Percentiles rank a stretch among this genome's conserved stretches.
Evolutionary conservation across 768 basidiomycete species (phyloP).

Genomic region (Amanita rubescens): DNA sequence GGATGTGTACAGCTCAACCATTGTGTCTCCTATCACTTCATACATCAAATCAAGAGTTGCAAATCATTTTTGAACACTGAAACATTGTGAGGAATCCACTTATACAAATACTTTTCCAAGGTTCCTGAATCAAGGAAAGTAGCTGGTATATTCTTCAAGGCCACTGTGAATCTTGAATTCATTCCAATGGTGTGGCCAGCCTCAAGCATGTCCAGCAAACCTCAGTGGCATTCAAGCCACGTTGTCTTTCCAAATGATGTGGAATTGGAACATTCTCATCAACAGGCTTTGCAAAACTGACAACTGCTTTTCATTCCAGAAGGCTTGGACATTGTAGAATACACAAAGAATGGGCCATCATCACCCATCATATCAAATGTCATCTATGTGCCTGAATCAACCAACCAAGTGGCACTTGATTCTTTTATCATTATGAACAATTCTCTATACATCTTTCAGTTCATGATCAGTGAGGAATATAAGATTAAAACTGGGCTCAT

Average conservation of each 20-base stretch:
- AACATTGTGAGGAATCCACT: constrained; percentile 10
- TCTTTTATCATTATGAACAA: constrained; percentile 3
- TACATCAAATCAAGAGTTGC: constrained; percentile 8
- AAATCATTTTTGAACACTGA: constrained; percentile 9
- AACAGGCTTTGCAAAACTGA: neutral
- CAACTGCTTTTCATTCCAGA: constrained; percentile 1
- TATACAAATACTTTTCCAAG: constrained; percentile 12
- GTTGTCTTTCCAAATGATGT: neutral
- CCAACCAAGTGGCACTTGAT: neutral
- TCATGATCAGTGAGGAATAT: constrained; percentile 10
- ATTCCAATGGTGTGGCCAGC: neutral
- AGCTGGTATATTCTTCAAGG: constrained; percentile 13
- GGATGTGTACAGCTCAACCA: neutral
- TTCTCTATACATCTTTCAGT: constrained; percentile 12
- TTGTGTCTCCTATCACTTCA: constrained; percentile 10
- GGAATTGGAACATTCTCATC: constrained; percentile 6
- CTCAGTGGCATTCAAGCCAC: constrained; percentile 11
- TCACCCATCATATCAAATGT: neutral
- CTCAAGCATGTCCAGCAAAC: neutral
- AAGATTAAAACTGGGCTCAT: constrained; percentile 9
- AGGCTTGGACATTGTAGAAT: constrained; percentile 4
- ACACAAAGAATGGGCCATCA: neutral
- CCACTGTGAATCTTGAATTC: neutral
- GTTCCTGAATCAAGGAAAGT: constrained; percentile 7
- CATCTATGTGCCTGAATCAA: neutral